Evolutionary conservation across 495 filamentous ascomycete species (phyloP).

Genomic region (Hypoxylon lienhwacheense): DNA sequence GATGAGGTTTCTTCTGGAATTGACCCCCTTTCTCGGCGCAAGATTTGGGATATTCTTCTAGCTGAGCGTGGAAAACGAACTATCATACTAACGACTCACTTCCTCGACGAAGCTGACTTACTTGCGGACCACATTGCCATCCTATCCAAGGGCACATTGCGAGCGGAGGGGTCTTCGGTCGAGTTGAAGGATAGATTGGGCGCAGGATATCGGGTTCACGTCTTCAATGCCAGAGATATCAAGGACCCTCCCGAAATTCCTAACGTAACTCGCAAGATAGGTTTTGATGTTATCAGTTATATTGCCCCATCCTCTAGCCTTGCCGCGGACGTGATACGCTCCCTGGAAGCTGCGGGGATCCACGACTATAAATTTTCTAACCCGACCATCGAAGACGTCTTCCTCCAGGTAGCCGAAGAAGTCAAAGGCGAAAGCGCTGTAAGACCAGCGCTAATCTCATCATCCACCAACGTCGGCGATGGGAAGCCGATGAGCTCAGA

Average conservation of each 20-base stretch:
- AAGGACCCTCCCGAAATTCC: constrained; percentile 55
- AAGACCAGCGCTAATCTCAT: constrained; percentile 21
- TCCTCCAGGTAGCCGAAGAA: constrained; percentile 79
- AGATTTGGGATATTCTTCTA: constrained; percentile 88
- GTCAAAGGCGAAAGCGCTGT: constrained; percentile 44
- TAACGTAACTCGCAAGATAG: constrained; percentile 57
- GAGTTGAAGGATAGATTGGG: constrained; percentile 70
- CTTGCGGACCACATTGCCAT: constrained; percentile 78
- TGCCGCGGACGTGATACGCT: constrained; percentile 66
- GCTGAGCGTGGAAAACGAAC: constrained; percentile 75
- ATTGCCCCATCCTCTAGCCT: constrained; percentile 62
- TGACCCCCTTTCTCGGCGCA: constrained; percentile 76
- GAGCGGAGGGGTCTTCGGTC: constrained; percentile 74
- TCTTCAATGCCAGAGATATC: constrained; percentile 55
- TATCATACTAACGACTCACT: constrained; percentile 84
- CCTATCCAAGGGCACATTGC: constrained; percentile 69
- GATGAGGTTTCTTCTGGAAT: constrained; percentile 85
- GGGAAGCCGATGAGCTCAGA: constrained; percentile 38
- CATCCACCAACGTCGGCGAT: constrained; percentile 13
- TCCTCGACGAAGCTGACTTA: constrained; percentile 76
- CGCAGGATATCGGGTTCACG: constrained; percentile 75
- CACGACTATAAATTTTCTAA: constrained; percentile 76
- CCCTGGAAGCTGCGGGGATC: constrained; percentile 63
- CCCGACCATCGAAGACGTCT: constrained; percentile 86
- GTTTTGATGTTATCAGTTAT: constrained; percentile 71